These are phyloP conservation scores for Ulvella scutata DNA, from an alignment of 139 green algal species.

Conservation along the genomic window DNA sequence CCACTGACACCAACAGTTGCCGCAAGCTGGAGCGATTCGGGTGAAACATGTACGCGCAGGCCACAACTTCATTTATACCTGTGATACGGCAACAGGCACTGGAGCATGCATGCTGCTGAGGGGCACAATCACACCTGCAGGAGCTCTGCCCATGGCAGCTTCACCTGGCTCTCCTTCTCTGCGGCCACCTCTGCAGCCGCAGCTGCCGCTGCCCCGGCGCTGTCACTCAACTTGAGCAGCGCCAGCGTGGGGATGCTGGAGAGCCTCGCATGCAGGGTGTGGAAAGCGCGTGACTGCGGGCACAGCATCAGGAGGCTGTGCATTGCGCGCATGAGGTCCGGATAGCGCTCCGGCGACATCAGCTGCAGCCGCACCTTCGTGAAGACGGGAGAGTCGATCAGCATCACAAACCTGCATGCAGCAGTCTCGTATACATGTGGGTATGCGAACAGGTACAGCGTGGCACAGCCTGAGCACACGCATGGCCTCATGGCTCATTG, in stretches of 20 bases:
- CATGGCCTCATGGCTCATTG: too few species aligned
- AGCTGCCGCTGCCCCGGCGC: not conserved
- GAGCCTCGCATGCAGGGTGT: slow-evolving; percentile 53
- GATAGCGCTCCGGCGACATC: slow-evolving; percentile 51
- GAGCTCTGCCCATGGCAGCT: not conserved
- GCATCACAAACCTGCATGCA: slow-evolving; percentile 44
- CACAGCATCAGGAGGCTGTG: slow-evolving; percentile 90
- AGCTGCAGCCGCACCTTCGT: slow-evolving; percentile 81
- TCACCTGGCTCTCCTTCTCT: not conserved
- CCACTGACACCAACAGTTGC: too few species aligned
- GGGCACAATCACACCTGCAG: not conserved
- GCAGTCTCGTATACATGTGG: slow-evolving; percentile 5
- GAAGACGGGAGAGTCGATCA: slow-evolving; percentile 88
- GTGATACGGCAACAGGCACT: not conserved
- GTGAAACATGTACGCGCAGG: too few species aligned
- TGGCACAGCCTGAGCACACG: too few species aligned
- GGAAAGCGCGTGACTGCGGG: slow-evolving; percentile 82
- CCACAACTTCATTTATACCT: too few species aligned
- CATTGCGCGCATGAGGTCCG: slow-evolving; percentile 53
- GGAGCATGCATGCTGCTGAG: not conserved
- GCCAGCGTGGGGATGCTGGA: slow-evolving; percentile 26
- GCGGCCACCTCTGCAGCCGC: not conserved
- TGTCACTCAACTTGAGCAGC: slow-evolving; percentile 20
- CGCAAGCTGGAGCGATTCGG: too few species aligned
- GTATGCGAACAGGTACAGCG: too few species aligned